Evolutionary conservation across 352 stramenopile species (phyloP), one percentile per base, ranked within the genome.

Genomic region (Globisporangium acanthophoron): DNA sequence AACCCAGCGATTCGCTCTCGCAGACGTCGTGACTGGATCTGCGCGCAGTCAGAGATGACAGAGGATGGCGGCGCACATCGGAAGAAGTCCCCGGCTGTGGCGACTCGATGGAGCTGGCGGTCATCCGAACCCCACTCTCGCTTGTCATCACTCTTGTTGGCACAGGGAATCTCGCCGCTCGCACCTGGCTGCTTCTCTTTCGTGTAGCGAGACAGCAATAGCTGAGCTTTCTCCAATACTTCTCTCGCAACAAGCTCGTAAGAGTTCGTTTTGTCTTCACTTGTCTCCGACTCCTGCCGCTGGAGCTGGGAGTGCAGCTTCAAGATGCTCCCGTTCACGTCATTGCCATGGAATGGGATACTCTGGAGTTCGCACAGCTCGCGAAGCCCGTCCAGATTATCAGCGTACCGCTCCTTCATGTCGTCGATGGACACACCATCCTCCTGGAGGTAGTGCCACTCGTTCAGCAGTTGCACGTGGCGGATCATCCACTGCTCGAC

Each of bases 401-500:
- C 70, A 35, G 59, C 67, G 45, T 87, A 79, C 6, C 74, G 69
- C 33, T 91, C 80, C 31, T 72, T 70, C 52, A 91, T 58, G 49
- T 85, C 70, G 37, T 76, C 67, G 7, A 78, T 21, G 21, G 59
- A 64, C 5, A 80, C 59, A 9, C 61, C 50, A 29, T 89, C 78
- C 15, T 71, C 66, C 29, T 66, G 55, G 6, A 88, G 56, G 39
- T 76, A 84, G 8, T 70, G 44, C 73, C 78, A 89, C 59, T 91
- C 81, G 35, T 76, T 91, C 43, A 80, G 54, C 24, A 89, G 58
- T 53, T 89, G 81, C 12, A 85, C 73, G 50, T 83, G 69, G 3
- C 74, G 71, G 15, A 88, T 54, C 79, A 89, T 87, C 71, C 67
- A 86, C 35, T 78, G 73, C 57, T 89, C 79, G 29, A 89, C 49